Base-by-base conservation (phyloP, 257 asterid species). In the Plantago major region DNA sequence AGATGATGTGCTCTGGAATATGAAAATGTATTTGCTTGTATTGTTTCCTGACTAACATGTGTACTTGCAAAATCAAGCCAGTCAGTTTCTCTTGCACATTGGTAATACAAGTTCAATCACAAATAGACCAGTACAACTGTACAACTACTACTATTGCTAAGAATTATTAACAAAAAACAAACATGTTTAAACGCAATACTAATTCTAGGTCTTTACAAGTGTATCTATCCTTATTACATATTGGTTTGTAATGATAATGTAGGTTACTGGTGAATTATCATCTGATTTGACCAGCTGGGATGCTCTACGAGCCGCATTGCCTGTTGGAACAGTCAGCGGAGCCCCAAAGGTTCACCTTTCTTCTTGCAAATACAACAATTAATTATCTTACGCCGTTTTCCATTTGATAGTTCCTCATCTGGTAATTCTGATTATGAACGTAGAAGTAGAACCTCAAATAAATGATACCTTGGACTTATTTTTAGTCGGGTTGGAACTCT, bases 241-340 rank as follows among this genome's bases (percentile, higher is more conserved):
- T 40, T 55, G 67, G 42, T 62, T 67, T 45, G 47, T 63, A 30
- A 46, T 60, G 28, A 58, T 75, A 57, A 73, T 70, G 73, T 69
- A 92, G 98, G 98, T 89, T 57, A 82, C 96, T 54, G 97, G 97
- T 51, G 94, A 92, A 71, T 70, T 89, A 64, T 82, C 73, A 16
- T 76, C 85, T 70, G 63, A 82, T 68, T 80, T 89, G 76, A 89
- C 84, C 53, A 79, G 95, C 79, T 93, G 99, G 99, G 99, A 93
- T 60, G 97, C 84, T 70, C 82, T 93, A 50, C 94, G 96, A 46
- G 90, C 99, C 30, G 99, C 99, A 50, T 78, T 93, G 74, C 99
- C 97, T 19, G 99, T 93, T 37, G 99, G 99, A 70, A 93, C 99
- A 54, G 99, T 93, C 72, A 89, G 99, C 68, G 99, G 99, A 70